These are phyloP conservation scores for Chenopodium suecicum DNA, from an alignment of 148 eudicot species.

Conservation along the genomic window DNA sequence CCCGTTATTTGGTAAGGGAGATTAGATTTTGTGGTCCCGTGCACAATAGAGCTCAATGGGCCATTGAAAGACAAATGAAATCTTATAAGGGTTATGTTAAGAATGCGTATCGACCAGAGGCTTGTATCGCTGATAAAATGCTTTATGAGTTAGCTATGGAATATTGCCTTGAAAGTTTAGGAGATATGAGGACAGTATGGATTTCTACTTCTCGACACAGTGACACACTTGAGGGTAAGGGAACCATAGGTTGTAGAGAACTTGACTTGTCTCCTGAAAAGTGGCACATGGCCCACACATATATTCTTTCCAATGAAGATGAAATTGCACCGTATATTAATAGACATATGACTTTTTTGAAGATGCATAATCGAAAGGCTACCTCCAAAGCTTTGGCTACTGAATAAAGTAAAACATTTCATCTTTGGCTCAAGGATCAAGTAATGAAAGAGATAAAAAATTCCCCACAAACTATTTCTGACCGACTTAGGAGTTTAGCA, in stretches of 20 bases:
- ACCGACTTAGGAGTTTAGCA: neutral
- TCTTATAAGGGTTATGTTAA: neutral
- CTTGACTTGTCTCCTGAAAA: slow-evolving; percentile 1
- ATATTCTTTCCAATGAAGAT: slow-evolving; percentile 7
- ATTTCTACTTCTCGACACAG: neutral
- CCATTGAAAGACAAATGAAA: neutral
- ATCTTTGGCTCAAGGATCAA: neutral
- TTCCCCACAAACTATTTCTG: neutral
- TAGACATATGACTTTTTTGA: neutral
- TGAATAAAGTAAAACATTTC: neutral
- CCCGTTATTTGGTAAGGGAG: neutral
- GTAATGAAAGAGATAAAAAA: neutral
- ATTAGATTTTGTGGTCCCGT: neutral
- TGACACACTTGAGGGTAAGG: neutral
- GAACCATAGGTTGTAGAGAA: neutral
- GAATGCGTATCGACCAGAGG: neutral
- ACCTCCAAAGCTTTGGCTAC: neutral
- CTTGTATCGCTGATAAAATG: neutral
- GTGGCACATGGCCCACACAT: slow-evolving; percentile 13
- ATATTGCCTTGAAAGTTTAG: neutral
- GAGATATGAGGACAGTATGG: neutral
- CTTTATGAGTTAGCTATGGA: neutral
- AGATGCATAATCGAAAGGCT: neutral
- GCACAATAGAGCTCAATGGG: neutral
- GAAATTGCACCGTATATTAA: slow-evolving; percentile 4